Percentiles rank a stretch among this genome's conserved stretches.
phyloP scores from a whole-genome alignment of 257 asterid genomes.

The Mentha longifolia region DNA sequence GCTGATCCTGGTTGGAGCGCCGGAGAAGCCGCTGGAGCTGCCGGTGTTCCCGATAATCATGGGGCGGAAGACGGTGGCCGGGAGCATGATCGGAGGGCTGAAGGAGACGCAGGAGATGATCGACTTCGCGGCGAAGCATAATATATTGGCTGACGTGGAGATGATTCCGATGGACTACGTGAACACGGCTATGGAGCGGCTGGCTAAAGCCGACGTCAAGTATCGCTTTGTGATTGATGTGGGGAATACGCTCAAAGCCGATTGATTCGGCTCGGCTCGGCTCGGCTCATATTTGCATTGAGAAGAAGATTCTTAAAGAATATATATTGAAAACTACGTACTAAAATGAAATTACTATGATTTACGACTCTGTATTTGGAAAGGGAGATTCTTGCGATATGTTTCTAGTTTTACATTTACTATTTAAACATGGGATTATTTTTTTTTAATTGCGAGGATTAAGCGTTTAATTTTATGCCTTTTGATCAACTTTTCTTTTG shows the following conservation, averaged over 20 bases:
- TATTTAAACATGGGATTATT: too few species aligned
- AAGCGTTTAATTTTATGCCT: too few species aligned
- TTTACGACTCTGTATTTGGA: neutral
- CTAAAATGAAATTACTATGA: neutral
- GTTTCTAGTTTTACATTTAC: too few species aligned
- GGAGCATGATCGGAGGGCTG: constrained; percentile 49
- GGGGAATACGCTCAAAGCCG: constrained; percentile 33
- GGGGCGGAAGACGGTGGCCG: constrained; percentile 40
- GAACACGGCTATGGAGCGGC: constrained; percentile 47
- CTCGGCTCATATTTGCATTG: neutral
- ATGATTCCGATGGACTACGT: constrained; percentile 39
- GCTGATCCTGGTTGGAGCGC: constrained; percentile 43
- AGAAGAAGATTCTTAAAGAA: neutral
- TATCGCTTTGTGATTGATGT: constrained; percentile 51
- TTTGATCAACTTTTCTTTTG: too few species aligned
- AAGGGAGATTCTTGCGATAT: neutral
- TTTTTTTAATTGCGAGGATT: too few species aligned
- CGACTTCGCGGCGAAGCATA: constrained; percentile 42
- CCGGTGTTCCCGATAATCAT: constrained; percentile 33
- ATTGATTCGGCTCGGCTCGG: neutral
- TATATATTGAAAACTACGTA: neutral
- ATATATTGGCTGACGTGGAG: constrained; percentile 40
- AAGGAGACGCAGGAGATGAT: constrained; percentile 56
- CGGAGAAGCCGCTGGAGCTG: constrained; percentile 47
- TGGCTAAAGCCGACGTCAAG: constrained; percentile 41